These are phyloP conservation scores for Psidium friedrichsthalianum DNA, from an alignment of 345 rosid genomes.

Conservation along the genomic window DNA sequence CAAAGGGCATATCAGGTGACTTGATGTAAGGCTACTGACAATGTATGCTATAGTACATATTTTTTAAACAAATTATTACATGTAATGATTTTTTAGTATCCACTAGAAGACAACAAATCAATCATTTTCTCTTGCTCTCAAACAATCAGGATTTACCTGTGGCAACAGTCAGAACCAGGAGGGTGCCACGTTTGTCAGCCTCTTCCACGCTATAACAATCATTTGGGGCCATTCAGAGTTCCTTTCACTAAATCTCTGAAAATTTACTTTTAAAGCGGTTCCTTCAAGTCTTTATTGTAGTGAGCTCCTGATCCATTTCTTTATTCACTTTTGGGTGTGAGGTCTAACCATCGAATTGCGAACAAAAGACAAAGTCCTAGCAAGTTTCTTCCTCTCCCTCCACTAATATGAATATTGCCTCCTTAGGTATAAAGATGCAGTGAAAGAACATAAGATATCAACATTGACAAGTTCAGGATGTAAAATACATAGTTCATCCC, in stretches of 20 bases:
- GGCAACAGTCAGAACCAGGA: background rate
- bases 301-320: background rate
- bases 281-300: background rate
- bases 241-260: background rate
- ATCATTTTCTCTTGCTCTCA: background rate
- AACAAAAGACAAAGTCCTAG: background rate
- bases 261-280: background rate
- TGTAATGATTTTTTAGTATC: background rate
- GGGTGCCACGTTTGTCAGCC: background rate
- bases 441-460: background rate
- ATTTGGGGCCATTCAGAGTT: background rate
- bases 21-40: background rate
- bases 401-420: background rate
- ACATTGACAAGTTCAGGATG: background rate
- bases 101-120: background rate
- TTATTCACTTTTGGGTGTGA: background rate
- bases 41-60: background rate
- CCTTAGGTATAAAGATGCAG: background rate
- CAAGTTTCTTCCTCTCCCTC: background rate
- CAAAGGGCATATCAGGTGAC: background rate
- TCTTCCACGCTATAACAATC: background rate
- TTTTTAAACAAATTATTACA: background rate
- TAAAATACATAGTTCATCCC: background rate
- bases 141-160: background rate
- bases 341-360: background rate